Evolutionary conservation across 164 flowering plant genomes (phyloP).

Genomic region (Aristolochia contorta): DNA sequence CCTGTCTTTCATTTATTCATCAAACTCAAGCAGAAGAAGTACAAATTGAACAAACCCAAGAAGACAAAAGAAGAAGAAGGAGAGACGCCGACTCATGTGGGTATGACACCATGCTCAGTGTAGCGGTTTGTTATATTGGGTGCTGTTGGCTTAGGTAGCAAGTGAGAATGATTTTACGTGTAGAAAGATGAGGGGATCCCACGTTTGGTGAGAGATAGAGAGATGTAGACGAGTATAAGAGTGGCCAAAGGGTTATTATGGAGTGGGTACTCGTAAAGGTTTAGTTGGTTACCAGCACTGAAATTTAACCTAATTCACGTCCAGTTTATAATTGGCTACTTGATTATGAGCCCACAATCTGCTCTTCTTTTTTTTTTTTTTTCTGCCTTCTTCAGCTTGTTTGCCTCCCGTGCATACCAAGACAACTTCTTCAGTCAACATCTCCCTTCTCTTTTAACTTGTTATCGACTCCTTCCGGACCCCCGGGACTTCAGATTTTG

Average conservation of each 20-base stretch:
- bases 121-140: conserved; percentile 24
- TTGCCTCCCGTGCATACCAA: conserved; percentile 34
- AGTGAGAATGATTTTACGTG: conserved; percentile 31
- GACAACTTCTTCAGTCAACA: conserved; percentile 12
- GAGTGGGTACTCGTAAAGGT: conserved; percentile 13
- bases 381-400: conserved; percentile 7
- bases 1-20: conserved; percentile 33
- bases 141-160: conserved; percentile 28
- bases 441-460: conserved; percentile 13
- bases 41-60: not conserved
- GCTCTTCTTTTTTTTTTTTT: not conserved
- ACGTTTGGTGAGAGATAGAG: conserved; percentile 32
- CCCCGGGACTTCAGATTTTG: not conserved
- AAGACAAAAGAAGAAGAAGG: conserved; percentile 2
- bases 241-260: conserved; percentile 5
- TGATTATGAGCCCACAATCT: conserved; percentile 8
- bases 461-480: conserved; percentile 22
- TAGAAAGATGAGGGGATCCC: conserved; percentile 12
- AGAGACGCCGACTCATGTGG: conserved; percentile 6
- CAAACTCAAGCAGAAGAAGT: not conserved
- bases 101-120: conserved; percentile 8
- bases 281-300: conserved; percentile 17
- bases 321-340: conserved; percentile 8
- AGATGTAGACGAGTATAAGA: not conserved
- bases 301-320: conserved; percentile 14